Percentiles rank a stretch among this genome's conserved stretches.
Conservation (phyloP, 2,329 filamentous ascomycete genomes). For the Paecilomyces fulvus region DNA sequence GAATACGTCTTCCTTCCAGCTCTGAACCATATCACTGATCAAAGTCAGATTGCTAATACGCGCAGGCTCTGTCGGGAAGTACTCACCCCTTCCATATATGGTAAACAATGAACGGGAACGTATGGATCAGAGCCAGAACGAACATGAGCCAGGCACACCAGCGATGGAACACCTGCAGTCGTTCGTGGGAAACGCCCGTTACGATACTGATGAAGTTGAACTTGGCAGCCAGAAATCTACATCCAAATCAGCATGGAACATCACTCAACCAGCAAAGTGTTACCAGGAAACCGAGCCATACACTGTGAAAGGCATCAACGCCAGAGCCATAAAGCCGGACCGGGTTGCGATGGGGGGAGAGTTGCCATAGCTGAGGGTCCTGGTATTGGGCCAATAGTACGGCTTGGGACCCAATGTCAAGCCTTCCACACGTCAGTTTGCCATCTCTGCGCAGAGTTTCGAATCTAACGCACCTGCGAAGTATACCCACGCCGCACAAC, state of each 20-base stretch:
- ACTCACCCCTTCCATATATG: slow-evolving; percentile 30
- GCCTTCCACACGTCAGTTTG: slow-evolving; percentile 11
- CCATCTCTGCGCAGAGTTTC: neutral
- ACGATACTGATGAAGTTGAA: slow-evolving; percentile 45
- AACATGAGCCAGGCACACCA: slow-evolving; percentile 49
- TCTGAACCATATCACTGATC: slow-evolving; percentile 33
- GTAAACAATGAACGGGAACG: slow-evolving; percentile 50
- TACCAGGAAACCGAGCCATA: slow-evolving; percentile 5
- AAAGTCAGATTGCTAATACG: neutral
- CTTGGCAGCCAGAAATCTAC: slow-evolving; percentile 40
- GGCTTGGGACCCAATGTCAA: slow-evolving; percentile 41
- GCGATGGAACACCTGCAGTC: slow-evolving; percentile 43
- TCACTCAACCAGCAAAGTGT: no score
- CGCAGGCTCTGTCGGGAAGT: neutral
- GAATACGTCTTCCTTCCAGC: slow-evolving; percentile 36
- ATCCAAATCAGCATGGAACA: slow-evolving; percentile 1
- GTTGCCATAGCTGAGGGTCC: slow-evolving; percentile 33
- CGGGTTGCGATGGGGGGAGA: slow-evolving; percentile 46
- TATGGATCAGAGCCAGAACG: slow-evolving; percentile 46
- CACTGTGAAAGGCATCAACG: slow-evolving; percentile 43
- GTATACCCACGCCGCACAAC: slow-evolving; percentile 33
- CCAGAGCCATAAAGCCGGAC: slow-evolving; percentile 43
- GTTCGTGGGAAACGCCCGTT: slow-evolving; percentile 49
- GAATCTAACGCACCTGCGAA: slow-evolving; percentile 21
- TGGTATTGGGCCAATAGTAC: slow-evolving; percentile 45